phyloP scores from a whole-genome alignment of 83 land plant genomes.

The Isoetes engelmannii region DNA sequence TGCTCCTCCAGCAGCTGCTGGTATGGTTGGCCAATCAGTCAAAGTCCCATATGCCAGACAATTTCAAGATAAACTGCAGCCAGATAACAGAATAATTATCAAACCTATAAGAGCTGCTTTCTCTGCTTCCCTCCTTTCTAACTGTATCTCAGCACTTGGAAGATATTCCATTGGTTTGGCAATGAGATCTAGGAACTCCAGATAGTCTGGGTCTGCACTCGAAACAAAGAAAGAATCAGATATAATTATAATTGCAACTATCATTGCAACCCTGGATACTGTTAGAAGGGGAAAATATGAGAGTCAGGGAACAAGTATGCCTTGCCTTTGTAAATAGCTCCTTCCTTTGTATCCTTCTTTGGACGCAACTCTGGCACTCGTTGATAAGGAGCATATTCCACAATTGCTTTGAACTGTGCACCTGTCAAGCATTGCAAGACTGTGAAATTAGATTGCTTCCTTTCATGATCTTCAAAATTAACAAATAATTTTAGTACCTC shows the following conservation, averaged over 20 bases:
- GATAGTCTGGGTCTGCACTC: conserved; percentile 52
- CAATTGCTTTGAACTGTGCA: conserved; percentile 55
- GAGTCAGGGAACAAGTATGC: neutral
- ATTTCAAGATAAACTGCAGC: neutral
- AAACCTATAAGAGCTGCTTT: conserved; percentile 42
- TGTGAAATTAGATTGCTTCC: neutral
- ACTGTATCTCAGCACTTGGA: conserved; percentile 94
- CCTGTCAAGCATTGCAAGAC: conserved; percentile 33
- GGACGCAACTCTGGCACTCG: conserved; percentile 60
- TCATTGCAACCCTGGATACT: neutral
- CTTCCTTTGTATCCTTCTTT: conserved; percentile 83
- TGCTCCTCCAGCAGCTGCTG: conserved; percentile 32
- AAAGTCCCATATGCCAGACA: neutral
- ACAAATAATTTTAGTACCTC: conserved; percentile 37
- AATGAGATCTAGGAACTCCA: conserved; percentile 70
- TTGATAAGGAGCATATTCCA: conserved; percentile 90
- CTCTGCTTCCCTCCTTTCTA: conserved; percentile 75
- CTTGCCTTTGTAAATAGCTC: conserved; percentile 67
- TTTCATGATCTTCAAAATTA: neutral
- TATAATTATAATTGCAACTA: neutral
- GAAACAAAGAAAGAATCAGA: conserved; percentile 2
- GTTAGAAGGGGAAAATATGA: neutral
- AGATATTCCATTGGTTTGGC: conserved; percentile 74
- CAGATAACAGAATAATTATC: conserved; percentile 1
- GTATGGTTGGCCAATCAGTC: neutral